Evolutionary conservation across 2,329 filamentous ascomycete genomes (phyloP).

Genomic region (Balansia obtecta): DNA sequence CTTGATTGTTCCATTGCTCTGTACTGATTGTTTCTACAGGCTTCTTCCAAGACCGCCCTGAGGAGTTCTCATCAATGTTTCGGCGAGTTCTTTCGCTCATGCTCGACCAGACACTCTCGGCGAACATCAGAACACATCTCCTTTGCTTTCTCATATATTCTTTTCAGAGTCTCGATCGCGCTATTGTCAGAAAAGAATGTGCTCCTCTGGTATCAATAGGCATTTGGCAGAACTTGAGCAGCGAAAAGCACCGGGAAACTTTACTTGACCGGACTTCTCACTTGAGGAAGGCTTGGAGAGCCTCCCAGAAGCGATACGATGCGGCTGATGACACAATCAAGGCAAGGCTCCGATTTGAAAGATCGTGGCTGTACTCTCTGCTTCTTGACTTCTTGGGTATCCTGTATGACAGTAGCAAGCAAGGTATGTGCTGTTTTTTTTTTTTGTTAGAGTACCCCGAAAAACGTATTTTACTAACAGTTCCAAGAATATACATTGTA

Average conservation of each 20-base stretch:
- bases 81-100: conserved; percentile 81
- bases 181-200: conserved; percentile 87
- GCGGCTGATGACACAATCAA: conserved; percentile 70
- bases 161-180: conserved; percentile 86
- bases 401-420: conserved; percentile 46
- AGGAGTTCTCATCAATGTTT: conserved; percentile 81
- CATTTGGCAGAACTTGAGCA: conserved; percentile 88
- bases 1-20: conserved; percentile 1
- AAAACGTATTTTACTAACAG: not conserved
- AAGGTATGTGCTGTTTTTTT: conserved; percentile 23
- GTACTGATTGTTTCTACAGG: conserved; percentile 29
- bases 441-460: not conserved
- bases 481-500: conserved; percentile 32
- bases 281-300: conserved; percentile 82
- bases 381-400: conserved; percentile 69
- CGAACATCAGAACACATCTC: conserved; percentile 64
- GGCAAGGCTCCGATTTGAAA: conserved; percentile 74
- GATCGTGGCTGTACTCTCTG: conserved; percentile 84
- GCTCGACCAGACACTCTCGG: conserved; percentile 55
- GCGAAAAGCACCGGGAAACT: conserved; percentile 59
- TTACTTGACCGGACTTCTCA: conserved; percentile 62
- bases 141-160: conserved; percentile 81
- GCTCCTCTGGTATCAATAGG: conserved; percentile 88
- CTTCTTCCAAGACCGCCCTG: conserved; percentile 62
- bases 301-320: conserved; percentile 75